Evolutionary conservation across 805 yeast genomes (phyloP), one percentile per base, ranked within the genome.

Genomic region (Sugiyamaella chiloensis): DNA sequence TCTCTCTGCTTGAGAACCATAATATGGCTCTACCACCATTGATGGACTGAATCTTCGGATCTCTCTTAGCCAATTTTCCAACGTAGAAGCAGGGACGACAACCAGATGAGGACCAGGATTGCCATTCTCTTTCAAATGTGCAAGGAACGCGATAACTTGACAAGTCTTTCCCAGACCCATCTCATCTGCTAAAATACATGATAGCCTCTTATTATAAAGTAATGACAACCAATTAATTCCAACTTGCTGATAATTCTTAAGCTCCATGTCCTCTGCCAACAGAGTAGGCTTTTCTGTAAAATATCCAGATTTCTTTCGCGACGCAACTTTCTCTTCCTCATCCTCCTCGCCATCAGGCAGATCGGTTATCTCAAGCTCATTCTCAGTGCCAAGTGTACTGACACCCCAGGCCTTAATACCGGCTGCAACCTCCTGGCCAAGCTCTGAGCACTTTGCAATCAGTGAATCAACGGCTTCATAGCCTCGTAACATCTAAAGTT

Each of bases 101-200:
- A 93, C 85, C 50, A 93, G 70, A 72, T 93, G 98, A 1, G 96
- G 96, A 0, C 95, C 95, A 1, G 64, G 62, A 41, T 72, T 70
- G n/a, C 73, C 75, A n/a, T 65, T 62, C 56, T 86, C 83, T 61
- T 87, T 87, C 59, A 93, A 73, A 60, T 85, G 82, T 1, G 98
- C 89, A 61, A 93, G 69, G 62, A 93, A 93, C 5, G 97, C 77
- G 67, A 93, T 91, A 26, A 93, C 96, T 68, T 93, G 98, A 63
- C 96, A 85, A 0, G 99, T 93, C 63, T 93, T 93, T 51, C 99
- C 99, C 42, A 93, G 72, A 4, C 74, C 99, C 99, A 93, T 93
- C 64, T 93, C 99, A 69, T 93, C 99, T 0, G 99, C 99, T 42
- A 93, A 71, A 48, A 93, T 93, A 68, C 99, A 90, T 5, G 96